phyloP scores from a whole-genome alignment of 106 monocot genomes.

The Vanilla planifolia region DNA sequence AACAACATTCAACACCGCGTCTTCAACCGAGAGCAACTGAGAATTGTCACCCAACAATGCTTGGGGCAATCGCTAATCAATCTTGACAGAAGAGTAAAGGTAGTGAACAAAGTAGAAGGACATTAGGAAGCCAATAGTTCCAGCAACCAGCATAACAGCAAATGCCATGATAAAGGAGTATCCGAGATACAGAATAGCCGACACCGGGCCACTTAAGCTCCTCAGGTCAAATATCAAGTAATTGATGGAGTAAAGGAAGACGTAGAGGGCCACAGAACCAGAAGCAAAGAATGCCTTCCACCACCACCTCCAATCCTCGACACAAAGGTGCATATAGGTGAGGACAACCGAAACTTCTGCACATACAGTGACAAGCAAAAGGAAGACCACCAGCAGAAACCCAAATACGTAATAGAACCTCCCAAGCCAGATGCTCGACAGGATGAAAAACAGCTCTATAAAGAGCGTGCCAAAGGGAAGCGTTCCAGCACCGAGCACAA shows the following conservation, averaged over 20 bases:
- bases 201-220: slow-evolving; percentile 23
- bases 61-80: too few species aligned
- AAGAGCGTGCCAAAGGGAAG: slow-evolving; percentile 26
- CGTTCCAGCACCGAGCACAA: slow-evolving; percentile 22
- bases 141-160: slow-evolving; percentile 16
- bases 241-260: slow-evolving; percentile 25
- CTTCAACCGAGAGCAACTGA: too few species aligned
- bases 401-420: slow-evolving; percentile 27
- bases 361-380: slow-evolving; percentile 22
- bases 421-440: slow-evolving; percentile 28
- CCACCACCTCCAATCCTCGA: slow-evolving; percentile 34
- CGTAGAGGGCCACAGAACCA: slow-evolving; percentile 20
- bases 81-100: slow-evolving; percentile 27
- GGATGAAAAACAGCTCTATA: slow-evolving; percentile 26
- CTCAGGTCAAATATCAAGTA: slow-evolving; percentile 27
- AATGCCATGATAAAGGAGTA: slow-evolving; percentile 24
- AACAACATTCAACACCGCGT: too few species aligned
- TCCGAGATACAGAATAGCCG: slow-evolving; percentile 17
- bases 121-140: slow-evolving; percentile 17
- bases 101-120: slow-evolving; percentile 25
- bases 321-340: slow-evolving; percentile 26
- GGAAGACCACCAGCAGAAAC: slow-evolving; percentile 21
- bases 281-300: slow-evolving; percentile 33
- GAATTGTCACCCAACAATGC: too few species aligned
- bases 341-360: slow-evolving; percentile 24